These are phyloP conservation scores for Coix lacrymajobi DNA, from an alignment of 176 grass and related monocot genomes.

Conservation along the genomic window DNA sequence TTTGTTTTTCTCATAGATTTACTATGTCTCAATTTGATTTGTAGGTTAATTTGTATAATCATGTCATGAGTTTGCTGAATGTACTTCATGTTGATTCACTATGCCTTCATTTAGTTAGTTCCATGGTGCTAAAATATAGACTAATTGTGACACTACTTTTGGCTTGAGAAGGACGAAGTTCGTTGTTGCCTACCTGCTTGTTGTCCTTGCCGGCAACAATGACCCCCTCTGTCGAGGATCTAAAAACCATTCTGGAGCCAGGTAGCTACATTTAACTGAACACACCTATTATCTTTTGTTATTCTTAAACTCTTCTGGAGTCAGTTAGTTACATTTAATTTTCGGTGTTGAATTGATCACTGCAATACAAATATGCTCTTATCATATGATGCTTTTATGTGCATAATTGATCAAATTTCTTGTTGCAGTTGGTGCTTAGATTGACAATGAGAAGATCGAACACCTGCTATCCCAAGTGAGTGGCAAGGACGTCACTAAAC, in stretches of 20 bases:
- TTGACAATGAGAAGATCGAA: constrained; percentile 36
- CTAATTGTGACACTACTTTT: not conserved
- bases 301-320: constrained; percentile 2
- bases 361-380: not conserved
- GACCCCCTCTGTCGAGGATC: constrained; percentile 33
- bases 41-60: not conserved
- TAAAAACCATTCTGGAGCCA: constrained; percentile 32
- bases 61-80: not conserved
- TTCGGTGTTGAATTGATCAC: not conserved
- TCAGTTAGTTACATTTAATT: constrained; percentile 13
- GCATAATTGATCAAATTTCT: not conserved
- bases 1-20: not conserved
- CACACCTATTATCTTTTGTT: not conserved
- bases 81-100: not conserved
- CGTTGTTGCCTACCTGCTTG: constrained; percentile 46
- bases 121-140: not conserved
- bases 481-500: constrained; percentile 50
- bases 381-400: not conserved
- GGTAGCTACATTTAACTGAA: not conserved
- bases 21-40: not conserved
- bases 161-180: constrained; percentile 41
- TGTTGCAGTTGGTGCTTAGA: constrained; percentile 43
- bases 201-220: constrained; percentile 37
- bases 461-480: constrained; percentile 34
- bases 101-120: not conserved